Base-by-base conservation (phyloP, 2,329 filamentous ascomycete genomes). In the Exutisphaerella laricina region DNA sequence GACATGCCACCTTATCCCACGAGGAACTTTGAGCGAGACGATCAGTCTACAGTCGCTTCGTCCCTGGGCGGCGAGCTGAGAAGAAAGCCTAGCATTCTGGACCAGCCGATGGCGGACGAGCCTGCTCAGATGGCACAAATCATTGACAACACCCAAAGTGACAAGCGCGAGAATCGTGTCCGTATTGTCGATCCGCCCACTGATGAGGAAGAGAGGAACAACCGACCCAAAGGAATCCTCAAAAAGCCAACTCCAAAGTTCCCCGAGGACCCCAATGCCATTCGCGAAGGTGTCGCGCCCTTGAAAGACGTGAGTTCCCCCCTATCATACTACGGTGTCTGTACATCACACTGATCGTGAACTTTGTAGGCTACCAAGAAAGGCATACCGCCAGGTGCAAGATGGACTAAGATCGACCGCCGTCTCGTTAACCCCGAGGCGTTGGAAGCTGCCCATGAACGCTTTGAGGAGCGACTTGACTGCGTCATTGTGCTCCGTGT, bases 401-500 rank as follows among this genome's bases (percentile, higher is more conserved):
- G 88, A 41, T 96, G 89, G 89, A 96, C 89, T 34, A 94, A 92
- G 69, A 89, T 97, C 60, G 86, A 84, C 61, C 80, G 89, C 43
- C 81, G 84, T 53, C 76, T 94, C 42, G 89, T 97, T 57, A 96
- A 94, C 55, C 88, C 89, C 0, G 85, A 90, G 55, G 88, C 89
- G 0, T 69, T 97, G 34, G 84, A 86, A 45, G 77, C 85, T 48
- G 85, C 85, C n/a, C 85, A 92, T 57, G 89, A 96, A 68, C 77
- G 90, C 21, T 97, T 85, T 54, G 90, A 97, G 66, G 85, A 94
- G 56, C 79, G 88, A n/a, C 79, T 88, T 46, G 88, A 95, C 59
- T 94, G 88, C 64, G 88, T 97, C 46, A 95, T 96, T 63, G 88
- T 96, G 2, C 72, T 97, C 43, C 76, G 89, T 43, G 90, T 96